Evolutionary conservation across 2,329 filamentous ascomycete species (phyloP).

Genomic region (Scleromitrula shiraiana): DNA sequence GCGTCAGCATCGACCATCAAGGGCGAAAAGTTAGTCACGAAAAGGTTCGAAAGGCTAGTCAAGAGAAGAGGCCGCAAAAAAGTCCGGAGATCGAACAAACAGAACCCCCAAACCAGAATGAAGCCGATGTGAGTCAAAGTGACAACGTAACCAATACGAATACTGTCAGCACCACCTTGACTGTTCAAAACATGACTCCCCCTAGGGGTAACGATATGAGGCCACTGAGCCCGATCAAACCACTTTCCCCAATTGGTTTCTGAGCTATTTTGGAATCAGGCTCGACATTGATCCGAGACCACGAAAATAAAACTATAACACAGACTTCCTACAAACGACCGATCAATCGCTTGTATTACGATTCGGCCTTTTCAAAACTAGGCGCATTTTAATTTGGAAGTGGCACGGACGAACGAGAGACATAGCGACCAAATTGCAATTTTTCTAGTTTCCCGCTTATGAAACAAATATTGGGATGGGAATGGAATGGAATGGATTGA

Average conservation of each 20-base stretch:
- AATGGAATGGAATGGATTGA: not conserved
- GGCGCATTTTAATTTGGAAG: not conserved
- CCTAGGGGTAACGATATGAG: slow-evolving; percentile 23
- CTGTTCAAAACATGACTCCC: slow-evolving; percentile 18
- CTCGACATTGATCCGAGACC: not conserved
- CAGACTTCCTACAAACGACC: not conserved
- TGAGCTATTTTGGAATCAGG: slow-evolving; percentile 9
- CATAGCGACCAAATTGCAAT: not conserved
- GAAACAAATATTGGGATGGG: not conserved
- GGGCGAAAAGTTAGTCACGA: slow-evolving; percentile 4
- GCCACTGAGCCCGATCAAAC: slow-evolving; percentile 58
- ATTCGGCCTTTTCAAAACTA: not conserved
- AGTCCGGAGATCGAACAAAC: not conserved
- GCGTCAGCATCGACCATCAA: slow-evolving; percentile 23
- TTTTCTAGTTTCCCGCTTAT: slow-evolving; percentile 7
- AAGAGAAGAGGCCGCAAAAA: slow-evolving; percentile 1
- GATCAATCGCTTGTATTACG: not conserved
- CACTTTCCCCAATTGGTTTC: slow-evolving; percentile 54
- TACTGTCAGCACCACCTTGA: slow-evolving; percentile 24
- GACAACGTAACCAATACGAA: slow-evolving; percentile 38
- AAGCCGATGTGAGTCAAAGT: slow-evolving; percentile 22
- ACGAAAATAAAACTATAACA: not conserved
- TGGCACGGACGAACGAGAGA: not conserved
- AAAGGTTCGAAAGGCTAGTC: slow-evolving; percentile 4
- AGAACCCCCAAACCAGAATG: not conserved